phyloP scores from a whole-genome alignment of 176 grass and related monocot genomes.

The Rhynchospora tenuis region DNA sequence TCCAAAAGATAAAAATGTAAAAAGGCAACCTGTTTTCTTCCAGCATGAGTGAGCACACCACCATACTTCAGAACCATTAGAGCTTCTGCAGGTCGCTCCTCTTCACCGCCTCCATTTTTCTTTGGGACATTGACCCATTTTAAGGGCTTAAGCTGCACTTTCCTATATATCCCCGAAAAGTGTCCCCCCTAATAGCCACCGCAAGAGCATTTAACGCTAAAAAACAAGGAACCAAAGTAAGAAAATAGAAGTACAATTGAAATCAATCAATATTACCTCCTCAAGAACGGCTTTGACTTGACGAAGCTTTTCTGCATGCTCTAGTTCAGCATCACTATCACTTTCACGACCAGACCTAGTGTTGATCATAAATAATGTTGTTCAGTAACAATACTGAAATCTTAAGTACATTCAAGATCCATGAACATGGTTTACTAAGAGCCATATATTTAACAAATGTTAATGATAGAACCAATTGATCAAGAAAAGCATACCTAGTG shows the following conservation, averaged over 20 bases:
- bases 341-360: slow-evolving; percentile 89
- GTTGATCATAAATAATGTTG: background rate
- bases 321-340: slow-evolving; percentile 94
- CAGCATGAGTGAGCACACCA: slow-evolving; percentile 95
- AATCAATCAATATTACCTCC: slow-evolving; percentile 48
- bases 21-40: slow-evolving; percentile 79
- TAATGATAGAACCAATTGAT: background rate
- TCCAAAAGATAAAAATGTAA: background rate
- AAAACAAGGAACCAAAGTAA: slow-evolving; percentile 4
- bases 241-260: background rate
- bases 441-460: slow-evolving; percentile 11
- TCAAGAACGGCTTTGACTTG: slow-evolving; percentile 99
- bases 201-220: background rate
- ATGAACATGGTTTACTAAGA: background rate
- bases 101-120: slow-evolving; percentile 53
- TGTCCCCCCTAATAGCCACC: slow-evolving; percentile 77
- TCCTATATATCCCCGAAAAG: slow-evolving; percentile 97
- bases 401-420: background rate
- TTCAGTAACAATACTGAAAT: background rate
- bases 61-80: slow-evolving; percentile 97
- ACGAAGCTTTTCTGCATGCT: slow-evolving; percentile 93
- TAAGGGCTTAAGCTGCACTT: slow-evolving; percentile 88
- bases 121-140: slow-evolving; percentile 63
- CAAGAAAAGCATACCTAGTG: slow-evolving; percentile 49
- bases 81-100: slow-evolving; percentile 75